Conservation (phyloP, 1,284 basidiomycete genomes). For the Schizopora paradoxa region DNA sequence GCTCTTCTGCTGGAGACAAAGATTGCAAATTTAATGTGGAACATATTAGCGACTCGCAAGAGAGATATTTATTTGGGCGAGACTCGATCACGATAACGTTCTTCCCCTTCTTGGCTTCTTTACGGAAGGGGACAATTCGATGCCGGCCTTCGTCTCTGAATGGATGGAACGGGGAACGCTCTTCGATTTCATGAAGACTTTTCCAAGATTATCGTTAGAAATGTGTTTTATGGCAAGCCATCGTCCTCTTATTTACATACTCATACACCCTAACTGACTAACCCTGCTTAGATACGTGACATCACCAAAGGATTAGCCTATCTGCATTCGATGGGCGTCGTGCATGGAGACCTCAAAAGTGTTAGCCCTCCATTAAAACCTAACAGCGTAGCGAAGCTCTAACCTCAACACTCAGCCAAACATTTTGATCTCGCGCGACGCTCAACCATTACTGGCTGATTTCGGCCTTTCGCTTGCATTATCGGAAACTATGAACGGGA, state of each 20-base stretch:
- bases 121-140: slow-evolving; percentile 5
- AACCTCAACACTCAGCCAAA: slow-evolving; percentile 6
- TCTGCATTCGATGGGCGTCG: slow-evolving; percentile 2
- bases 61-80: slow-evolving; percentile 13
- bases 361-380: neutral
- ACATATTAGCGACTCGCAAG: slow-evolving; percentile 1
- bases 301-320: slow-evolving; percentile 8
- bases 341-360: slow-evolving; percentile 11
- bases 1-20: too few species aligned
- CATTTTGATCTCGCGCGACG: slow-evolving; percentile 3
- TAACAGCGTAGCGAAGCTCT: neutral
- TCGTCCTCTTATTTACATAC: slow-evolving; percentile 1
- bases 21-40: neutral
- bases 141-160: slow-evolving; percentile 12
- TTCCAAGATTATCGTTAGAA: neutral
- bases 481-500: neutral
- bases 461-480: slow-evolving; percentile 12
- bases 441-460: slow-evolving; percentile 4
- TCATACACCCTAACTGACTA: neutral
- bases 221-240: neutral
- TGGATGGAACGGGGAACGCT: slow-evolving; percentile 14
- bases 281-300: slow-evolving; percentile 3
- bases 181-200: neutral
- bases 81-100: slow-evolving; percentile 12
- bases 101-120: slow-evolving; percentile 14